A percentile compares a stretch with the other conserved stretches of the same genome.
Evolutionary conservation across 805 yeast species (phyloP).

Genomic region (Kluyveromyces aestuarii): DNA sequence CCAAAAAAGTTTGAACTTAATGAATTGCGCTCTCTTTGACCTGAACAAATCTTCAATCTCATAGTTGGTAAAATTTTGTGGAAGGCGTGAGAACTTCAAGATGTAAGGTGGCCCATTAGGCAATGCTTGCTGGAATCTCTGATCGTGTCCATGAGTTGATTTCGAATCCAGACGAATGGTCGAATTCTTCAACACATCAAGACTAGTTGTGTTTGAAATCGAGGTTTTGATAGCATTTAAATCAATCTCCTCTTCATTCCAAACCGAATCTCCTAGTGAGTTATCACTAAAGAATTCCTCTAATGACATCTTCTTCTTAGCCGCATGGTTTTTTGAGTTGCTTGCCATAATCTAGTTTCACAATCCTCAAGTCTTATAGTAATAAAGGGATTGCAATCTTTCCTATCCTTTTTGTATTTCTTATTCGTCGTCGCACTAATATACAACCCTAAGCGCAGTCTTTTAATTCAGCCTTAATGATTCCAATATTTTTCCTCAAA

Average conservation of each 20-base stretch:
- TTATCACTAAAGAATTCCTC: conserved; percentile 39
- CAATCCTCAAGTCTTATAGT: not conserved
- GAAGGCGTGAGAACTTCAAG: conserved; percentile 52
- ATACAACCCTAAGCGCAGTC: not conserved
- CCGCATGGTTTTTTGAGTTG: conserved; percentile 15
- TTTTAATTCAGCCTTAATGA: not conserved
- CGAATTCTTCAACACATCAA: conserved; percentile 20
- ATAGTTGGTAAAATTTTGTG: conserved; percentile 42
- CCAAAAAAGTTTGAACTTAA: conserved; percentile 54
- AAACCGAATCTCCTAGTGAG: conserved; percentile 28
- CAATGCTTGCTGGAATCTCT: not conserved
- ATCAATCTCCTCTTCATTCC: conserved; percentile 29
- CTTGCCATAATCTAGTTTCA: conserved; percentile 1
- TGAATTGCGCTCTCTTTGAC: conserved; percentile 49
- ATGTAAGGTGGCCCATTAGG: conserved; percentile 48
- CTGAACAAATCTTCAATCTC: conserved; percentile 49
- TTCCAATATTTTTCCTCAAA: not conserved
- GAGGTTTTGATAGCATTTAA: conserved; percentile 18
- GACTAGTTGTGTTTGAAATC: conserved; percentile 23
- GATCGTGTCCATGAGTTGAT: conserved; percentile 4
- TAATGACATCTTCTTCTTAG: conserved; percentile 36
- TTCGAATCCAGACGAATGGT: conserved; percentile 5
- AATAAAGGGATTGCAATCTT: no score
- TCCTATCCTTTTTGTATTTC: no score
- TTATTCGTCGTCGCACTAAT: no score